These are phyloP conservation scores for Gastroboletus turbinatus DNA, from an alignment of 1,284 basidiomycete species.

Conservation along the genomic window DNA sequence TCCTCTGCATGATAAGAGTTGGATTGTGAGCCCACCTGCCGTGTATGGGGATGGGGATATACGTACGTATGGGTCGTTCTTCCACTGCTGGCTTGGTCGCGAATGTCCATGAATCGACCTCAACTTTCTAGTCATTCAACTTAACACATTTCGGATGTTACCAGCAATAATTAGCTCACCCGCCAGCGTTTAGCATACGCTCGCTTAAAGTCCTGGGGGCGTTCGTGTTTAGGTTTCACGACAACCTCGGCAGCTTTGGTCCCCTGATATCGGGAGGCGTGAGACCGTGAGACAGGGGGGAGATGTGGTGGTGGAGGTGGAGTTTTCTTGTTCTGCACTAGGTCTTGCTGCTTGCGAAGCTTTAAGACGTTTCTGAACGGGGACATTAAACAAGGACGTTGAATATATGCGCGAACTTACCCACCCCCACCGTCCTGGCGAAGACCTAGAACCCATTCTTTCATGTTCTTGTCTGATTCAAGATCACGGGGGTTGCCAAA, in stretches of 20 bases:
- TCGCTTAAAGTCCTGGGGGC: conserved; percentile 12
- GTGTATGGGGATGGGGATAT: background rate
- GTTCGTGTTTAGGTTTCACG: conserved; percentile 9
- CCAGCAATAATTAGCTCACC: conserved; percentile 10
- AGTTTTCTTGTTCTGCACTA: conserved; percentile 2
- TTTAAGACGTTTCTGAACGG: conserved; percentile 47
- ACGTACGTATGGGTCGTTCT: conserved; percentile 14
- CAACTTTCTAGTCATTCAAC: conserved; percentile 9
- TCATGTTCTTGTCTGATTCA: conserved; percentile 39
- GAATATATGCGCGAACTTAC: conserved; percentile 35
- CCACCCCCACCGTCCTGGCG: conserved; percentile 53
- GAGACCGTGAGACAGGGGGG: background rate
- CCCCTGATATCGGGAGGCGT: conserved; percentile 1
- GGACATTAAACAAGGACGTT: conserved; percentile 8
- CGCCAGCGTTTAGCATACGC: conserved; percentile 30
- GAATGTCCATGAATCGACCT: conserved; percentile 17
- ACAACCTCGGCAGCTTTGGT: background rate
- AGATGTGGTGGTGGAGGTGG: background rate
- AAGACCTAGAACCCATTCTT: conserved; percentile 51
- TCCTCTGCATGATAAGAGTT: conserved; percentile 11
- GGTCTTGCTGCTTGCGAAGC: conserved; percentile 35
- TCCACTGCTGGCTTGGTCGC: conserved; percentile 7
- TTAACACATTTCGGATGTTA: background rate
- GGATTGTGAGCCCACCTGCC: background rate
- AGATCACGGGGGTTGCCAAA: conserved; percentile 50